Evolutionary conservation across 257 asterid species (phyloP).

Genomic region (Coffea eugenioides): DNA sequence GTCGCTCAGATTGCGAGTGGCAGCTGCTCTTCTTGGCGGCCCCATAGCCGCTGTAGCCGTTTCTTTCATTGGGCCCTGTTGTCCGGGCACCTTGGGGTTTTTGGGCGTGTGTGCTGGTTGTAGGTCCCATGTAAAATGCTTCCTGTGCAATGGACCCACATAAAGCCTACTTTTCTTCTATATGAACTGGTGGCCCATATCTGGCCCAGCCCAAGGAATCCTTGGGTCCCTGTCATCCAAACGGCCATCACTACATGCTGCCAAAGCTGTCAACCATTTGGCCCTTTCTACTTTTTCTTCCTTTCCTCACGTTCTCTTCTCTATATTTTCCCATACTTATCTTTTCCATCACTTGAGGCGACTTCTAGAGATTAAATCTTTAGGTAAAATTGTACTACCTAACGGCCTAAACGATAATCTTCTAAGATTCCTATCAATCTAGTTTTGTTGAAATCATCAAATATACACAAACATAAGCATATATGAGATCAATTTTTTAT

Average conservation of each 20-base stretch:
- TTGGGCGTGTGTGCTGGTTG: constrained; percentile 9
- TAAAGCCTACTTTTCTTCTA: constrained; percentile 13
- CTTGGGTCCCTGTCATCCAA: constrained; percentile 15
- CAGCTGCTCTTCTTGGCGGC: neutral
- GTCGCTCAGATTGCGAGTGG: neutral
- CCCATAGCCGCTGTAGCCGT: constrained; percentile 9
- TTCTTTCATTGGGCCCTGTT: constrained; percentile 19
- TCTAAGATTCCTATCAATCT: neutral
- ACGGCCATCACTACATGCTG: constrained; percentile 17
- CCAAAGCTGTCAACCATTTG: constrained; percentile 18
- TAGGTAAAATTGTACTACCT: neutral
- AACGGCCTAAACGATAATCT: neutral
- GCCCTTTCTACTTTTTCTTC: neutral
- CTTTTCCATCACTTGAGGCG: neutral
- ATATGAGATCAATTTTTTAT: too few relatives aligned
- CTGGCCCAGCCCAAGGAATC: constrained; percentile 25
- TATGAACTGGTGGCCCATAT: neutral
- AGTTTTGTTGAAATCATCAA: neutral
- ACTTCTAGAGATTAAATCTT: neutral
- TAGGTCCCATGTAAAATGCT: constrained; percentile 16
- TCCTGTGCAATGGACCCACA: constrained; percentile 7
- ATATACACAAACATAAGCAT: too few relatives aligned
- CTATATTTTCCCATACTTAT: neutral
- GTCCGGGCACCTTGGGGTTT: constrained; percentile 4
- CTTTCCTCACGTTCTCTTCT: constrained; percentile 1